Conservation (phyloP, 2,329 filamentous ascomycete species). For the Penicillium vulpinum region DNA sequence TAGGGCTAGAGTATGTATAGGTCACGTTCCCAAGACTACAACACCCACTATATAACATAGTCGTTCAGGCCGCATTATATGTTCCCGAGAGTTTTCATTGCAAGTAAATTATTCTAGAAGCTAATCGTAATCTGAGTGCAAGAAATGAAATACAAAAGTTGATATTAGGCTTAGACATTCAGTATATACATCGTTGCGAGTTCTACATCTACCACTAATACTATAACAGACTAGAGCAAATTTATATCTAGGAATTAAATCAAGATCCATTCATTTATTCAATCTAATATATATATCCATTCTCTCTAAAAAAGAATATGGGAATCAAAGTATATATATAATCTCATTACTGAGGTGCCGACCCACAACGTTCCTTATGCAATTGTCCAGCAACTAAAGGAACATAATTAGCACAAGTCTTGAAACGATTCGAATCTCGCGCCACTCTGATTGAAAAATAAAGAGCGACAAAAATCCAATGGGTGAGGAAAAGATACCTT, state of each 20-base stretch:
- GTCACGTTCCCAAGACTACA: neutral
- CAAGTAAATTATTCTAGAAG: neutral
- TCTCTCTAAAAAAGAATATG: neutral
- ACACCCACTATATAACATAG: neutral
- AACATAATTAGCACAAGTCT: neutral
- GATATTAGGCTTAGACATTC: neutral
- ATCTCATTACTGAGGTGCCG: neutral
- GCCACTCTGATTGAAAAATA: accelerated
- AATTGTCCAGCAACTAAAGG: conserved; percentile 11
- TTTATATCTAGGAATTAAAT: neutral
- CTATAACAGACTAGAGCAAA: neutral
- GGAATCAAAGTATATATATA: neutral
- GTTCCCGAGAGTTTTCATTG: no score
- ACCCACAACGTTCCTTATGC: conserved; percentile 10
- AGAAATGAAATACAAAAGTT: neutral
- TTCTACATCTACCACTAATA: neutral
- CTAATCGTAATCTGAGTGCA: neutral
- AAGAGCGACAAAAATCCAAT: neutral
- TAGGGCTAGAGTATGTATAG: neutral
- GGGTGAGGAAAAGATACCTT: conserved; percentile 6
- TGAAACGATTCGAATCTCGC: neutral
- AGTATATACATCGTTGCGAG: neutral
- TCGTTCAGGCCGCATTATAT: neutral
- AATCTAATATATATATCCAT: neutral
- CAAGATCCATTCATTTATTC: neutral